Conservation (phyloP, 106 monocot genomes). For the Allium sativum region DNA sequence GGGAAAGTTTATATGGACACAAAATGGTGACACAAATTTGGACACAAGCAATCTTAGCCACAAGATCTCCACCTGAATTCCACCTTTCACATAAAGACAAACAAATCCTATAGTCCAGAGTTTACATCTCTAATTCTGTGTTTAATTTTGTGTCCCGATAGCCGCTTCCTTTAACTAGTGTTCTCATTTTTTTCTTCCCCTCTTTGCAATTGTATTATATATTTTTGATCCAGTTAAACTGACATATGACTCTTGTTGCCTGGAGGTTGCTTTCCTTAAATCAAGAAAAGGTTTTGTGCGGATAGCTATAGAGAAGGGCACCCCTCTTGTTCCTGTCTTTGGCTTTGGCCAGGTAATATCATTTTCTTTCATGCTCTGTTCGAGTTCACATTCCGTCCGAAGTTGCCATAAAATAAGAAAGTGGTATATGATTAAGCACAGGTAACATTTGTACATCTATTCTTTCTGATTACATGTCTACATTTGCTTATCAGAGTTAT, state of each 20-base stretch:
- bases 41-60: too few relatives aligned
- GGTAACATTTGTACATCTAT: not conserved
- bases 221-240: too few relatives aligned
- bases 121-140: too few relatives aligned
- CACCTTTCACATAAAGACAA: too few relatives aligned
- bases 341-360: constrained; percentile 56
- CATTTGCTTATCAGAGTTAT: constrained; percentile 6
- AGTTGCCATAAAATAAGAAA: constrained; percentile 11
- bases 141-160: too few relatives aligned
- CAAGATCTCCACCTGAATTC: too few relatives aligned
- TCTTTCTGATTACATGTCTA: not conserved
- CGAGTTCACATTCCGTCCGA: not conserved
- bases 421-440: not conserved
- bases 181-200: too few relatives aligned
- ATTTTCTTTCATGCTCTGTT: not conserved
- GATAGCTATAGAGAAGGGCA: constrained; percentile 80
- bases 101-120: too few relatives aligned
- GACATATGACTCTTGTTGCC: not conserved
- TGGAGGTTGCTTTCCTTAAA: constrained; percentile 56
- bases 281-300: constrained; percentile 82
- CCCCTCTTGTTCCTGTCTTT: constrained; percentile 61
- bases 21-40: too few relatives aligned
- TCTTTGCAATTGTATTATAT: too few relatives aligned
- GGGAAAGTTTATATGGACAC: too few relatives aligned
- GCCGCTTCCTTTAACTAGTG: too few relatives aligned